Base-by-base conservation (phyloP, 495 filamentous ascomycete genomes). In the Penicillium psychrofluorescens region DNA sequence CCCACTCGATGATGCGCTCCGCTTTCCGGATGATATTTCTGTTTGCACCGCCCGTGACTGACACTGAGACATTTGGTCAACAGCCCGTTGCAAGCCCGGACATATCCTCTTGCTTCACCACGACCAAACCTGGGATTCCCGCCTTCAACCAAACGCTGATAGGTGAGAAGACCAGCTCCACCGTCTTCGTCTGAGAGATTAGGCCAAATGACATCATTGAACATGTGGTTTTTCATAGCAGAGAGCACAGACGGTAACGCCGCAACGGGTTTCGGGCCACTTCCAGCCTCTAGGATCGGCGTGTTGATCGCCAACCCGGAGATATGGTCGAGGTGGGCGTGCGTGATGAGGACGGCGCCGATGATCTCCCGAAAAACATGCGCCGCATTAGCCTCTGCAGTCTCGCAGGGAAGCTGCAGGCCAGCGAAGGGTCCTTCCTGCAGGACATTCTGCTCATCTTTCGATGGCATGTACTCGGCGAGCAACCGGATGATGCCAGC, bases 121-220 rank as follows among this genome's bases (percentile, higher is more conserved):
- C 83, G 82, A 9, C 87, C 88, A 11, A 94, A 69, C 7, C 84
- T 80, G 9, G 83, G 78, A 36, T 88, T 88, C 9, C 89, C 90
- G n/a, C 88, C 90, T 55, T 95, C 88, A 2, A 83, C 78, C 14
- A 98, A 67, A 22, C 92, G 80, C 62, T 88, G 85, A 51, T 95
- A 97, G 8, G 88, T 95, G 28, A 97, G 78, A 6, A 98, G 70
- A 2, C 94, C 94, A 16, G 89, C 88, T 11, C 94, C 92, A 29
- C 88, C 88, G 60, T 95, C 90, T 67, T 98, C 94, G 63, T 97
- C 90, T 1, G 89, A 92, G 30, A 98, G 70, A 51, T 98, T 98
- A 0, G 92, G 92, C 94, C 94, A 98, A 40, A 98, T 94, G 36
- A 96, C 63, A 56, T 95, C 90, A 66, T 98, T 98, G 70, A 97